Evolutionary conservation across 139 green algal genomes (phyloP).

Genomic region (Marvania coccoides): DNA sequence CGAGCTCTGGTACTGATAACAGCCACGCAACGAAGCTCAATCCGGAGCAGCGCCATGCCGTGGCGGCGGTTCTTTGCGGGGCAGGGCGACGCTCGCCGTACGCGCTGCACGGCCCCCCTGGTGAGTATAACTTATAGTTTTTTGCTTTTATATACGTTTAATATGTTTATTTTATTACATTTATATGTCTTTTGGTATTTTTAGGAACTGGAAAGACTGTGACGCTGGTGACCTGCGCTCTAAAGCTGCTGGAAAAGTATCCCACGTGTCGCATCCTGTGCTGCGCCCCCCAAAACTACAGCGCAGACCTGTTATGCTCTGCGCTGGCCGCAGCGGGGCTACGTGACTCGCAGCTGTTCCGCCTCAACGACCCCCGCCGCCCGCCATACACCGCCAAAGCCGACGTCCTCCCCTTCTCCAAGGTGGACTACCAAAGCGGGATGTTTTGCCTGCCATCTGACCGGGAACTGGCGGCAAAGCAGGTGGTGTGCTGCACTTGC

Average conservation of each 20-base stretch:
- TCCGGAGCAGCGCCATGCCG: slow-evolving; percentile 45
- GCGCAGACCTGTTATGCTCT: slow-evolving; percentile 43
- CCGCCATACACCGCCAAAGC: slow-evolving; percentile 26
- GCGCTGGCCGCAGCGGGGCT: slow-evolving; percentile 25
- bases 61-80: slow-evolving; percentile 38
- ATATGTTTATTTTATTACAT: neutral
- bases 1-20: neutral
- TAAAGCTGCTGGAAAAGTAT: slow-evolving; percentile 30
- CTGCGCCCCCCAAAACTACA: slow-evolving; percentile 40
- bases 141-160: neutral
- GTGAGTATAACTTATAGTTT: neutral
- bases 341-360: slow-evolving; percentile 16
- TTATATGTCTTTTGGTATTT: neutral
- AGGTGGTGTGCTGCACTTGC: slow-evolving; percentile 42
- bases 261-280: slow-evolving; percentile 28
- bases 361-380: slow-evolving; percentile 44
- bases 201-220: slow-evolving; percentile 68
- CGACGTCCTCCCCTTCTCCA: slow-evolving; percentile 32
- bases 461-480: neutral
- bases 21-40: no score
- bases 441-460: slow-evolving; percentile 13
- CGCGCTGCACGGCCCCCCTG: slow-evolving; percentile 55
- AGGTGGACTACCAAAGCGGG: neutral
- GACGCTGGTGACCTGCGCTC: slow-evolving; percentile 51
- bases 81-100: slow-evolving; percentile 23